phyloP scores from a whole-genome alignment of 1,284 basidiomycete genomes.

The Cystobasidium pallidum region DNA sequence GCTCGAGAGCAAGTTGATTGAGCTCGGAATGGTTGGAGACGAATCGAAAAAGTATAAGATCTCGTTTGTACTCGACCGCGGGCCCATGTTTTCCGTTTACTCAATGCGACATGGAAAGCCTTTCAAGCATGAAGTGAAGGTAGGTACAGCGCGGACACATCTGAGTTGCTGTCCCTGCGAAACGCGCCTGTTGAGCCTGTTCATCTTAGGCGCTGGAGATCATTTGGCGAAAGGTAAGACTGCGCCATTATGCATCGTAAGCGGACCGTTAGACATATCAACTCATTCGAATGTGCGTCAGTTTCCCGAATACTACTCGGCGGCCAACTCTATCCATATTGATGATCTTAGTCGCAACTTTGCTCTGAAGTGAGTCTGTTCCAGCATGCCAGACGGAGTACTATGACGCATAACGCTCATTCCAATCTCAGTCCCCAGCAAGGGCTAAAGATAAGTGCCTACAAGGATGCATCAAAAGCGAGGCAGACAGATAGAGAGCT shows the following conservation, averaged over 20 bases:
- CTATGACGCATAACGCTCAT: slow-evolving; percentile 1
- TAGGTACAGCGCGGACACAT: not conserved
- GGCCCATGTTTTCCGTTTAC: slow-evolving; percentile 84
- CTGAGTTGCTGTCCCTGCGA: slow-evolving; percentile 39
- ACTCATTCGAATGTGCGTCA: not conserved
- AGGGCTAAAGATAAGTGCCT: slow-evolving; percentile 50
- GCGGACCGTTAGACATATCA: no score
- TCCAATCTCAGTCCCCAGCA: slow-evolving; percentile 48
- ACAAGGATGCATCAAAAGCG: slow-evolving; percentile 44
- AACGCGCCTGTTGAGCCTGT: slow-evolving; percentile 55
- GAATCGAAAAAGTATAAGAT: slow-evolving; percentile 66
- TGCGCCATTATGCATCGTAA: not conserved
- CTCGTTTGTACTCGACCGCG: slow-evolving; percentile 60
- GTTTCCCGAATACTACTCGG: slow-evolving; percentile 42
- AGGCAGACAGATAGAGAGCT: slow-evolving; percentile 46
- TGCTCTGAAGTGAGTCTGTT: slow-evolving; percentile 10
- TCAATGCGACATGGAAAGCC: slow-evolving; percentile 71
- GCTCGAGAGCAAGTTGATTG: slow-evolving; percentile 86
- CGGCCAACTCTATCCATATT: slow-evolving; percentile 48
- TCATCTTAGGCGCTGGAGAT: slow-evolving; percentile 74
- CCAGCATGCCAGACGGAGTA: no score
- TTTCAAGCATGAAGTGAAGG: slow-evolving; percentile 68
- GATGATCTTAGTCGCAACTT: slow-evolving; percentile 45
- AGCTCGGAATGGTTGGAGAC: slow-evolving; percentile 79
- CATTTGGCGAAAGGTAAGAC: slow-evolving; percentile 70